phyloP scores from a whole-genome alignment of 2,329 filamentous ascomycete genomes.

The Amauroascus niger region DNA sequence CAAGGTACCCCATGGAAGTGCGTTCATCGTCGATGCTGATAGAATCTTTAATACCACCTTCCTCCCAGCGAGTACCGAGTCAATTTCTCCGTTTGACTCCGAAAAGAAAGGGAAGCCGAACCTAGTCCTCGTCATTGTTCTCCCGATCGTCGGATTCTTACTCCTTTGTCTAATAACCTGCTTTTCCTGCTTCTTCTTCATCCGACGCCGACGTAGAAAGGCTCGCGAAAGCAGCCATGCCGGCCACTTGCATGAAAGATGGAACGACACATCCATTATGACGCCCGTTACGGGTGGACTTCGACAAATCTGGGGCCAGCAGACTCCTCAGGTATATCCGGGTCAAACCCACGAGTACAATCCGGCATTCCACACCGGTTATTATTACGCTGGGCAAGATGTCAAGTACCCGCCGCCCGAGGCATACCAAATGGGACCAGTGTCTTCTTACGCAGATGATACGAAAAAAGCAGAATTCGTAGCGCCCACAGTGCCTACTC shows the following conservation, averaged over 20 bases:
- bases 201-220: slow-evolving; percentile 35
- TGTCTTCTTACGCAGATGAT: background rate
- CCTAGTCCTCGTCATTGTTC: slow-evolving; percentile 34
- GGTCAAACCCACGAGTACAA: background rate
- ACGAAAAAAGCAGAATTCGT: slow-evolving; percentile 10
- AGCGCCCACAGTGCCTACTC: slow-evolving; percentile 14
- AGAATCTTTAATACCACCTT: slow-evolving; percentile 35
- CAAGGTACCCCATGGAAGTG: slow-evolving; percentile 25
- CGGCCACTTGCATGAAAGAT: slow-evolving; percentile 27
- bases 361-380: background rate
- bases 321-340: slow-evolving; percentile 4
- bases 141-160: slow-evolving; percentile 37
- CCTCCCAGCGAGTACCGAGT: slow-evolving; percentile 27
- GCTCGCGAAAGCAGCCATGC: slow-evolving; percentile 22
- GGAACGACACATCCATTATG: slow-evolving; percentile 27
- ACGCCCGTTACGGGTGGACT: slow-evolving; percentile 19
- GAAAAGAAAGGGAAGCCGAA: slow-evolving; percentile 15
- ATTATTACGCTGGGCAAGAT: slow-evolving; percentile 11
- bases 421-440: slow-evolving; percentile 13
- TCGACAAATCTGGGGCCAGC: slow-evolving; percentile 22
- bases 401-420: slow-evolving; percentile 16
- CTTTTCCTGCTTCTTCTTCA: slow-evolving; percentile 36
- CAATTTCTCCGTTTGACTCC: slow-evolving; percentile 20
- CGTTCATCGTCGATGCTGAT: slow-evolving; percentile 34
- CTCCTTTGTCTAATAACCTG: slow-evolving; percentile 27